Evolutionary conservation across 1,139 yeast genomes (phyloP), one percentile per base, ranked within the genome.

Genomic region (Pichia sp.): DNA sequence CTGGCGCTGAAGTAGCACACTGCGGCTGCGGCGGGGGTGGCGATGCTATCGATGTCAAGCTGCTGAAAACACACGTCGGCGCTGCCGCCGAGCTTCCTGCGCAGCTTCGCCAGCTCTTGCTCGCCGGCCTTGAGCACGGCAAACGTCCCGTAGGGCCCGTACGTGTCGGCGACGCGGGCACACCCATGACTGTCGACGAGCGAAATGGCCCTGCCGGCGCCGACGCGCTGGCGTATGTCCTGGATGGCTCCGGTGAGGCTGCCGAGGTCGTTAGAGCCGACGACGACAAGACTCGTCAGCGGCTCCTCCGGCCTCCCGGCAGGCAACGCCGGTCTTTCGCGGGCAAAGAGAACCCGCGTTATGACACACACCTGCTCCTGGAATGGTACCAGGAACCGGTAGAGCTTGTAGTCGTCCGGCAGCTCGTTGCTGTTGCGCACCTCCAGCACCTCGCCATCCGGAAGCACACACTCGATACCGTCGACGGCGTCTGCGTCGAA

Each of bases 371-470:
- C 11, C 13, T 55, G 48, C 16, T 57, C 54, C 26, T 60, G 61
- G n/a, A 43, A 48, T 3, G 49, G 34, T 2, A 57, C 42, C 8
- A 64, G 41, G 6, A 60, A 11, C 16, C 54, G 51, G 29, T 59
- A 62, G n/a, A 59, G 3, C 8, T 53, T 46, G 30, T 45, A 40
- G 6, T 54, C 54, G 7, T 36, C 49, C 5, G 46, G 42, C 13
- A 45, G 51, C 30, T 26, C 26, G 13, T 13, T 5, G 34, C 52
- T 47, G 2, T 54, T 55, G 1, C 43, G 42, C 10, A 57, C 51
- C 0, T 32, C 49, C 5, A 59, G 5, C 7, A 61, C 49, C 8
- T 59, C 53, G 10, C 70, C 70, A 54, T 64, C 68, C 8, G 69
- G 65, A 31, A 66, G 56, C 10, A 66, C 67, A 31, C 59, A 60